These are phyloP conservation scores for Glycine tomentella DNA, from an alignment of 306 rosid genomes.

Conservation along the genomic window DNA sequence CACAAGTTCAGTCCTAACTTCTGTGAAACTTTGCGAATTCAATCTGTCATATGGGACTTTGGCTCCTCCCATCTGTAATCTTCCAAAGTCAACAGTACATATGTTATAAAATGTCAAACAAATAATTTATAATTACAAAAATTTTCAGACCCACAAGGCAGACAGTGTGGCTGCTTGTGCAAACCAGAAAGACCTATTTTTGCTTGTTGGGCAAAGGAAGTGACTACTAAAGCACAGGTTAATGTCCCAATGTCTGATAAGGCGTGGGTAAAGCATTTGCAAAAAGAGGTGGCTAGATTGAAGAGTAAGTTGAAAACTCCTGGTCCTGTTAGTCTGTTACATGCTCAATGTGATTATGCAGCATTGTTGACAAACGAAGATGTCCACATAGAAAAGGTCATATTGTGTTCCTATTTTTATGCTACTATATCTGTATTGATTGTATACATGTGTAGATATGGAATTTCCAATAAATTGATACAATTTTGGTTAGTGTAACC, in stretches of 20 bases:
- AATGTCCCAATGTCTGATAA: conserved; percentile 98
- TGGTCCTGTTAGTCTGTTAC: conserved; percentile 58
- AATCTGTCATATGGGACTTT: no score
- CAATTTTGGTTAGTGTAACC: no score
- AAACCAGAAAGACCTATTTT: conserved; percentile 96
- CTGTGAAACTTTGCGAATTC: no score
- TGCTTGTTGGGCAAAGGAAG: conserved; percentile 98
- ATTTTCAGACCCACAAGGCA: no score
- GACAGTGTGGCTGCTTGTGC: no score
- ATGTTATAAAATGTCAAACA: no score
- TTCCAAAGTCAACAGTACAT: no score
- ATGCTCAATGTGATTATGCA: conserved; percentile 70
- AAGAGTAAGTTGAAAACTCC: conserved; percentile 93
- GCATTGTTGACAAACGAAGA: conserved; percentile 87
- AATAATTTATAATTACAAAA: no score
- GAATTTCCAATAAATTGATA: no score
- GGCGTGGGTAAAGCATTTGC: conserved; percentile 97
- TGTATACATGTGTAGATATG: conserved; percentile 16
- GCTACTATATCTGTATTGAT: conserved; percentile 37
- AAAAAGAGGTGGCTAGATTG: conserved; percentile 93
- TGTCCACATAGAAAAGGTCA: conserved; percentile 93
- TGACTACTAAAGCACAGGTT: conserved; percentile 96
- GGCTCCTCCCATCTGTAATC: no score
- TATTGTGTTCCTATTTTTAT: conserved; percentile 35
- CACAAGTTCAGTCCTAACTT: no score